These are phyloP conservation scores for Geranomyces michiganensis DNA, from an alignment of 192 early-diverging fungal species.

Conservation along the genomic window DNA sequence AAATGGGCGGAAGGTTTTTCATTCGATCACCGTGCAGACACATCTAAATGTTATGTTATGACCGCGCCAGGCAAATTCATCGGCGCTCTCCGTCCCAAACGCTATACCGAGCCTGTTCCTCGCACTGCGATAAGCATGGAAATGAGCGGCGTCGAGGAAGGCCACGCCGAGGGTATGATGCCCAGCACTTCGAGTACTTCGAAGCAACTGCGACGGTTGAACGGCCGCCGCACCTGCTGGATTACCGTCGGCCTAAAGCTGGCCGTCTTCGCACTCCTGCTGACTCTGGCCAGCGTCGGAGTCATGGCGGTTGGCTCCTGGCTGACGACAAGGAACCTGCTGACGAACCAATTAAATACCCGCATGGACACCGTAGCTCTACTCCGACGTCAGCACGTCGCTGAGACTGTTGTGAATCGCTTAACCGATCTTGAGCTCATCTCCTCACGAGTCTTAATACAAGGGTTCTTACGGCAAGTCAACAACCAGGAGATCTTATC, in stretches of 20 bases:
- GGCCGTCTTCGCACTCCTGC: slow-evolving; percentile 9
- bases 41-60: too few relatives aligned
- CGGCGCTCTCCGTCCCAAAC: too few relatives aligned
- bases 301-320: slow-evolving; percentile 15
- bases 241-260: slow-evolving; percentile 20
- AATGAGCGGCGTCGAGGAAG: too few relatives aligned
- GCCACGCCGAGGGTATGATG: too few relatives aligned
- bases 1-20: too few relatives aligned
- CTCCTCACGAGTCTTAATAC: slow-evolving; percentile 17
- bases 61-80: too few relatives aligned
- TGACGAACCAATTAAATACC: slow-evolving; percentile 1
- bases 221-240: slow-evolving; percentile 6
- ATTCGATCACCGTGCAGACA: too few relatives aligned
- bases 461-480: slow-evolving; percentile 4
- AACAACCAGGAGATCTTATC: neutral
- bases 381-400: neutral
- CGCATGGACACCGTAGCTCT: slow-evolving; percentile 22
- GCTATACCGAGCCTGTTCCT: too few relatives aligned
- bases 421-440: slow-evolving; percentile 12
- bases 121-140: too few relatives aligned
- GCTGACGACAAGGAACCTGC: slow-evolving; percentile 1
- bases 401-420: neutral
- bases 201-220: too few relatives aligned
- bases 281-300: slow-evolving; percentile 24
- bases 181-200: too few relatives aligned